Evolutionary conservation across 495 filamentous ascomycete genomes (phyloP).

Genomic region (Aspergillus diversus): DNA sequence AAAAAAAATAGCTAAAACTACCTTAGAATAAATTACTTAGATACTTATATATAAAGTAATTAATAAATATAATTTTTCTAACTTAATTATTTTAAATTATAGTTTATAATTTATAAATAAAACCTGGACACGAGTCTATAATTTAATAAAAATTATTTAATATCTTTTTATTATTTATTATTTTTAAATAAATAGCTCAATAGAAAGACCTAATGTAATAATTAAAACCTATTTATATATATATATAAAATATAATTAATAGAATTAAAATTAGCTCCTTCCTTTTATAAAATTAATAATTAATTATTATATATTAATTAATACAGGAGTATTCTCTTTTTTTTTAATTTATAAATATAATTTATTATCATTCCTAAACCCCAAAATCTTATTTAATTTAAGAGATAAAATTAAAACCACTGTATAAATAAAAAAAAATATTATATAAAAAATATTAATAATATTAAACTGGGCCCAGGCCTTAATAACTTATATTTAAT

Average conservation of each 20-base stretch:
- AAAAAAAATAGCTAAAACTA: too few relatives aligned
- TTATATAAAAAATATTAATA: neutral
- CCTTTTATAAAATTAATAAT: neutral
- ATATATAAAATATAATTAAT: conserved; percentile 13
- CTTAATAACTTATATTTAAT: neutral
- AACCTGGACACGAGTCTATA: too few relatives aligned
- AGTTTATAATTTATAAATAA: too few relatives aligned
- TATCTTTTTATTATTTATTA: too few relatives aligned
- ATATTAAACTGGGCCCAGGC: neutral
- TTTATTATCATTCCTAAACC: neutral
- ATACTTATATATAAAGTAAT: too few relatives aligned
- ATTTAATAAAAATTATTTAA: too few relatives aligned
- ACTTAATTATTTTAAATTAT: too few relatives aligned
- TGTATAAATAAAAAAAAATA: neutral
- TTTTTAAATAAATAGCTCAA: too few relatives aligned
- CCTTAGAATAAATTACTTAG: too few relatives aligned
- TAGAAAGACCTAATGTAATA: too few relatives aligned
- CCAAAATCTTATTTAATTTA: neutral
- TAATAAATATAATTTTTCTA: too few relatives aligned
- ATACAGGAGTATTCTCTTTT: neutral
- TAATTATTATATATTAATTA: neutral
- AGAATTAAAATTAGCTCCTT: neutral
- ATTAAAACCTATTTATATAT: too few relatives aligned
- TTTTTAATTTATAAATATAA: neutral
- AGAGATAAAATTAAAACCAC: neutral